phyloP scores from a whole-genome alignment of 2,329 filamentous ascomycete genomes.

The Ophiocordyceps camponoti-floridani region DNA sequence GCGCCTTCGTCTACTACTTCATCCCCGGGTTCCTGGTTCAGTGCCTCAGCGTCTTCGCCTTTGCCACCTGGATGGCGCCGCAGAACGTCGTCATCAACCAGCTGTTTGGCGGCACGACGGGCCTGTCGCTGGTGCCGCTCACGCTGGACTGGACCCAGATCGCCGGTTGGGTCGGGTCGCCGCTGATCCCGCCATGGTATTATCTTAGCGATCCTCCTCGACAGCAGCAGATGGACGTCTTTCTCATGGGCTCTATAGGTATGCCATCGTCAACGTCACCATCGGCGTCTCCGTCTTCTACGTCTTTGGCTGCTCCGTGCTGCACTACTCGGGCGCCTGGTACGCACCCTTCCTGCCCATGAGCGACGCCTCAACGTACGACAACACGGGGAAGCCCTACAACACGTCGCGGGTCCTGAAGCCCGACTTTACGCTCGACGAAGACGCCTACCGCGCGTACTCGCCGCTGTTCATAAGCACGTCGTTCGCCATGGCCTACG shows the following conservation, averaged over 20 bases:
- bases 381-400: slow-evolving; percentile 48
- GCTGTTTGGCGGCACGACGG: slow-evolving; percentile 51
- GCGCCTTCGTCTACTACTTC: slow-evolving; percentile 48
- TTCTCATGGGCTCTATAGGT: slow-evolving; percentile 18
- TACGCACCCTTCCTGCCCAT: slow-evolving; percentile 49
- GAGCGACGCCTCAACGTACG: slow-evolving; percentile 51
- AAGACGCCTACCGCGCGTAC: slow-evolving; percentile 45
- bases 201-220: slow-evolving; percentile 4
- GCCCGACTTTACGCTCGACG: slow-evolving; percentile 41
- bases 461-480: slow-evolving; percentile 55
- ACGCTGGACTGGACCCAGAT: slow-evolving; percentile 66
- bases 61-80: slow-evolving; percentile 54
- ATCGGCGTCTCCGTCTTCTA: slow-evolving; percentile 50
- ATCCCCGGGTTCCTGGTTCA: slow-evolving; percentile 52
- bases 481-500: slow-evolving; percentile 52
- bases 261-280: slow-evolving; percentile 55
- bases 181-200: slow-evolving; percentile 50
- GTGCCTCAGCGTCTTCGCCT: slow-evolving; percentile 52
- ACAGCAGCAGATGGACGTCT: too few relatives aligned
- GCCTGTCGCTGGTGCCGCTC: slow-evolving; percentile 49
- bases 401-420: slow-evolving; percentile 47
- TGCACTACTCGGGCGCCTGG: slow-evolving; percentile 51
- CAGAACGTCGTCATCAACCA: slow-evolving; percentile 53
- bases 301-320: slow-evolving; percentile 34
- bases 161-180: slow-evolving; percentile 48